Percentiles rank a stretch among this genome's conserved stretches.
Conservation (phyloP, 2,329 filamentous ascomycete species). For the Clonostachys rhizophaga region DNA sequence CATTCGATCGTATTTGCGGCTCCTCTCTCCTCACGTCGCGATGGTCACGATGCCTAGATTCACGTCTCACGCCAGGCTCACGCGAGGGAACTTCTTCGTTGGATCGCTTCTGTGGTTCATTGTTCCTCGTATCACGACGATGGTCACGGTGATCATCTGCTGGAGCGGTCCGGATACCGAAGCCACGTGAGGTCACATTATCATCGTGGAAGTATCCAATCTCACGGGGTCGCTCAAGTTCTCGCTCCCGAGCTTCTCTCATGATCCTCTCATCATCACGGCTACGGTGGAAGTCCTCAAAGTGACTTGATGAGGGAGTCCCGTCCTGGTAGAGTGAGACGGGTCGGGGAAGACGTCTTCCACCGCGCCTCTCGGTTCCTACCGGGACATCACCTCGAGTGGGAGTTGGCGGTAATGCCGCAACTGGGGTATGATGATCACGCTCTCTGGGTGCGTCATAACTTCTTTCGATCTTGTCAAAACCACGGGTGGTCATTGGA, state of each 20-base stretch:
- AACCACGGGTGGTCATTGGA: conserved; percentile 64
- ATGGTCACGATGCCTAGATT: conserved; percentile 18
- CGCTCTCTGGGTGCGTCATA: conserved; percentile 13
- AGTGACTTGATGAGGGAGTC: conserved; percentile 31
- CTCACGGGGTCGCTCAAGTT: conserved; percentile 25
- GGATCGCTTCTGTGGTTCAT: conserved; percentile 19
- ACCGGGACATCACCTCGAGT: conserved; percentile 1
- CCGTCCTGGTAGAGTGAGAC: conserved; percentile 50
- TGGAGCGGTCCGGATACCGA: conserved; percentile 43
- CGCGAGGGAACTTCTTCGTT: conserved; percentile 18
- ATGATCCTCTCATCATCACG: conserved; percentile 41
- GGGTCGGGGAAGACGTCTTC: conserved; percentile 28
- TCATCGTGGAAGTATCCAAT: conserved; percentile 38
- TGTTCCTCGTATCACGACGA: conserved; percentile 19
- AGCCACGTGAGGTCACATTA: conserved; percentile 39
- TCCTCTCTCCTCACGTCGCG: conserved; percentile 12
- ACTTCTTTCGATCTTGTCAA: conserved; percentile 62
- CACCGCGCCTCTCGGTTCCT: conserved; percentile 9
- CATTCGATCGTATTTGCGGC: conserved; percentile 4
- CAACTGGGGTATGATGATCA: conserved; percentile 15
- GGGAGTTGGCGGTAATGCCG: conserved; percentile 30
- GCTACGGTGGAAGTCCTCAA: conserved; percentile 42
- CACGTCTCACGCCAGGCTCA: conserved; percentile 17
- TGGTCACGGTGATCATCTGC: conserved; percentile 35
- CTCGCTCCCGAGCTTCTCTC: conserved; percentile 33